Evolutionary conservation across 208 protist genomes (phyloP).

Genomic region (Wallacemonas sp.): DNA sequence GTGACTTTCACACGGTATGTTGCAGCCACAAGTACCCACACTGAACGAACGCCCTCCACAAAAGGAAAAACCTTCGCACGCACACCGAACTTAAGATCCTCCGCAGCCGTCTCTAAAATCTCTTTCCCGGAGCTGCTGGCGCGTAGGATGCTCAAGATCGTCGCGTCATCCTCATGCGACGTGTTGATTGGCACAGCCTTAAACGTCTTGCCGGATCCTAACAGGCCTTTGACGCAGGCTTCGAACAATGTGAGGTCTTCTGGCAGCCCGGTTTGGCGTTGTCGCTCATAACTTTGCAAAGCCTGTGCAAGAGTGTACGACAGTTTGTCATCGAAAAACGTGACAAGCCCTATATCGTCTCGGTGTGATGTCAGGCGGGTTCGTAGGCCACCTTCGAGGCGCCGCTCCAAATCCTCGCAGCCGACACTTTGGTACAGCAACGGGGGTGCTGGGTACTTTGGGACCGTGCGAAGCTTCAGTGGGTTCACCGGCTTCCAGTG

Average conservation of each 20-base stretch:
- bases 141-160: constrained; percentile 68
- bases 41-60: constrained; percentile 79
- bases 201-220: constrained; percentile 90
- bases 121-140: constrained; percentile 67
- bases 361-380: constrained; percentile 53
- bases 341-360: constrained; percentile 71
- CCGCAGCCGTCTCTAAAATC: constrained; percentile 79
- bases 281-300: constrained; percentile 78
- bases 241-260: constrained; percentile 79
- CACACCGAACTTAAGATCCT: constrained; percentile 73
- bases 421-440: constrained; percentile 54
- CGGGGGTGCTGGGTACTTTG: constrained; percentile 65
- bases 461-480: constrained; percentile 87
- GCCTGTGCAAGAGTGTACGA: constrained; percentile 82
- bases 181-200: constrained; percentile 91
- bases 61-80: constrained; percentile 82
- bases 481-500: constrained; percentile 91
- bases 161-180: constrained; percentile 57
- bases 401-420: constrained; percentile 35
- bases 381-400: constrained; percentile 58
- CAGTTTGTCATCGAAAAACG: constrained; percentile 76
- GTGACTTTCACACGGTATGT: constrained; percentile 46
- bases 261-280: constrained; percentile 41
- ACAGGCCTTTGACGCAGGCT: constrained; percentile 71
- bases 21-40: constrained; percentile 91